phyloP scores from a whole-genome alignment of 768 basidiomycete species.

The Daedaleopsis sinensis region DNA sequence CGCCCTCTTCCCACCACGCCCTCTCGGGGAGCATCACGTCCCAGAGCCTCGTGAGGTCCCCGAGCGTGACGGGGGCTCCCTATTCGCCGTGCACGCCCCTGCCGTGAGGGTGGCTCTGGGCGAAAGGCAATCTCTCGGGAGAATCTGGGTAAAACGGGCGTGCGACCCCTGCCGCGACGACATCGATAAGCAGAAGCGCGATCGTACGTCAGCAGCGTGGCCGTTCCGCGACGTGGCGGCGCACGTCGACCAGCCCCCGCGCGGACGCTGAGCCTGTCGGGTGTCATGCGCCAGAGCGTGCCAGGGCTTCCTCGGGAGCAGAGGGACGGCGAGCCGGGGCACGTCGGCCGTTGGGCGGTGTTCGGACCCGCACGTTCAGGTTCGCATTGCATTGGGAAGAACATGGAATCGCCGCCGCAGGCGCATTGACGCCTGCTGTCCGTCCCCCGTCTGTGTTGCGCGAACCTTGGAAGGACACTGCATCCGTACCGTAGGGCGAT shows the following conservation, averaged over 20 bases:
- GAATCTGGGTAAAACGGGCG: constrained; percentile 15
- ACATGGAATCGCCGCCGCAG: constrained; percentile 6
- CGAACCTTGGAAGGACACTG: background rate
- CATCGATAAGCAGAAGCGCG: constrained; percentile 16
- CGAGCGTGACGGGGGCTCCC: background rate
- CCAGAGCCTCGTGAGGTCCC: background rate
- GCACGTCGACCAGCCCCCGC: constrained; percentile 9
- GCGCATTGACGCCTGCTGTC: constrained; percentile 2
- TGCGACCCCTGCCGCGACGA: constrained; percentile 4
- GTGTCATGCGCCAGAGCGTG: constrained; percentile 12
- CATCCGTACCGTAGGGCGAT: constrained; percentile 1
- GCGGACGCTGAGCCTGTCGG: constrained; percentile 7
- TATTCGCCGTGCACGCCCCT: constrained; percentile 8
- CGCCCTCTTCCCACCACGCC: background rate
- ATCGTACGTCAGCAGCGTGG: constrained; percentile 18
- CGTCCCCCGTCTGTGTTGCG: background rate
- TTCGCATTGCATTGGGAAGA: constrained; percentile 2
- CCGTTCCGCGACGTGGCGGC: constrained; percentile 1
- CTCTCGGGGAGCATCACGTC: constrained; percentile 12
- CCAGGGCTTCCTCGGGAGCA: constrained; percentile 12
- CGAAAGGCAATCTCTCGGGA: constrained; percentile 20
- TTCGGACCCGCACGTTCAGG: constrained; percentile 16
- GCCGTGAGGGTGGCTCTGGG: constrained; percentile 6
- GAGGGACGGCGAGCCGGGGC: constrained; percentile 11
- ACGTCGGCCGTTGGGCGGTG: constrained; percentile 18